Evolutionary conservation across 768 basidiomycete genomes (phyloP), one percentile per base, ranked within the genome.

Genomic region (Fibroporia radiculosa): DNA sequence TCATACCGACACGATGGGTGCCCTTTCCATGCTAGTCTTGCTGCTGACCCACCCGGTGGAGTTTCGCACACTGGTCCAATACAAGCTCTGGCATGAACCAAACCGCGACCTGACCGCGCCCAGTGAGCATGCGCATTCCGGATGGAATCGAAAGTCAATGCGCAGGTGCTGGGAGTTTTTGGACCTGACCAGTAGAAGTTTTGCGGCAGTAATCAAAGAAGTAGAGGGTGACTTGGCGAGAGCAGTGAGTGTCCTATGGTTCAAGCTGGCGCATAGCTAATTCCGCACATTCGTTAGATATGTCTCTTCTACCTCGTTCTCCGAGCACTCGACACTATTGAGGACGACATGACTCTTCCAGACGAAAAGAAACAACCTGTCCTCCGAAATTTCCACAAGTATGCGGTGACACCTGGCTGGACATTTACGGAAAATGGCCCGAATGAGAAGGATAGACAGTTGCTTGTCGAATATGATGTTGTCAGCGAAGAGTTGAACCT

Each of bases 261-360:
- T 12, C 20, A 29, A 13, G 6, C 38, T 22, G n/a, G 38, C 25
- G 20, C 20, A 18, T 8, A 20, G n/a, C n/a, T n/a, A n/a, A n/a
- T n/a, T n/a, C n/a, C n/a, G n/a, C n/a, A n/a, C n/a, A n/a, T n/a
- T n/a, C n/a, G 36, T 2, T 50, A 96, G 95, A 82, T 97, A 52
- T 92, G 88, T 62, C 65, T 98, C 48, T 98, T 96, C 65, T 99
- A 98, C 65, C 78, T 99, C 33, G 86, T 93, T 4, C 74, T 99
- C 5, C 80, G 95, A 18, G 96, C 81, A 4, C 71, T 97, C n/a
- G 95, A 99, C 63, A 99, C 95, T 3, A 78, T 99, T 51, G 95
- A 98, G 63, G 95, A 99, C 63, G 95, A 99, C 68, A 97, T 97
- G 93, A 88, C 92, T 0, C 78, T 99, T 45, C 74, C 88, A 0